These are phyloP conservation scores for Babesia ovata DNA, from an alignment of 169 alveolate species.

Conservation along the genomic window DNA sequence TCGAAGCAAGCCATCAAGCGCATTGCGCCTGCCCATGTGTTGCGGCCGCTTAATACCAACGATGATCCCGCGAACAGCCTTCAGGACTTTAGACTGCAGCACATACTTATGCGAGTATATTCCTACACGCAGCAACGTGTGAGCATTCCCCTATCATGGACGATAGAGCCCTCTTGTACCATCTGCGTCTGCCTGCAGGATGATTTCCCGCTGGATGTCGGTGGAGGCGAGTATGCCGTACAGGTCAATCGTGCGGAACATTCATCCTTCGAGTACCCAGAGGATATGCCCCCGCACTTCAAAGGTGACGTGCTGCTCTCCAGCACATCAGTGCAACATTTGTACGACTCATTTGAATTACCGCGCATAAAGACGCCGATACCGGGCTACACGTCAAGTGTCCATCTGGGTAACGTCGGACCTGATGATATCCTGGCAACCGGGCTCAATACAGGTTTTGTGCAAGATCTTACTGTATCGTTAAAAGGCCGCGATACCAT, in stretches of 20 bases:
- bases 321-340: conserved; percentile 23
- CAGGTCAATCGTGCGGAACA: neutral
- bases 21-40: conserved; percentile 39
- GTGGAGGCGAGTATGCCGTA: neutral
- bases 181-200: conserved; percentile 55
- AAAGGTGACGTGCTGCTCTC: conserved; percentile 57
- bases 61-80: neutral
- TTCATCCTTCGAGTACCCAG: neutral
- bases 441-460: conserved; percentile 30
- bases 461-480: conserved; percentile 13
- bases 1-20: conserved; percentile 23
- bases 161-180: conserved; percentile 37
- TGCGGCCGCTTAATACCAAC: conserved; percentile 4
- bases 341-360: conserved; percentile 48
- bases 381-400: conserved; percentile 49
- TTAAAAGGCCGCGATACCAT: conserved; percentile 1
- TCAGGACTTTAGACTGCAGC: conserved; percentile 39
- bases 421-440: conserved; percentile 19
- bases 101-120: conserved; percentile 32
- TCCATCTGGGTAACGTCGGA: conserved; percentile 43
- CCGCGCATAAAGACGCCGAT: conserved; percentile 56
- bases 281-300: conserved; percentile 2
- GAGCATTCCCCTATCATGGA: conserved; percentile 64
- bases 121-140: conserved; percentile 18
- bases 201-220: conserved; percentile 39